Percentiles rank a stretch among this genome's conserved stretches.
phyloP scores from a whole-genome alignment of 331 rosid species.

The Malus hybrid region DNA sequence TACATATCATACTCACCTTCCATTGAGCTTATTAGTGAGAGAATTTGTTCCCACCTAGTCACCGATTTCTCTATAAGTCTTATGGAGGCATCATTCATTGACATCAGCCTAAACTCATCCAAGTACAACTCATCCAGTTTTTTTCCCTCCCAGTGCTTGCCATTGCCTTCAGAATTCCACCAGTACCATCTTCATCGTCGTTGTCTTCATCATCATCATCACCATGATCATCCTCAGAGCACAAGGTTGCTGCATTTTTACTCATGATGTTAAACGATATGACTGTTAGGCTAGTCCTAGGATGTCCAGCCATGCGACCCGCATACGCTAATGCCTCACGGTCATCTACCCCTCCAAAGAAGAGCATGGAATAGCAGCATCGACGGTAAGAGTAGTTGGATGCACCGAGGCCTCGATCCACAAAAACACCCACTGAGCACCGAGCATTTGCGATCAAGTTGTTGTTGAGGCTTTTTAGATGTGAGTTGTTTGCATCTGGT shows the following conservation, averaged over 20 bases:
- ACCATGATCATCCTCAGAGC: not conserved
- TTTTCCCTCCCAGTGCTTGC: not conserved
- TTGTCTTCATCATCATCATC: no score
- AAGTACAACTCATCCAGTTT: conserved; percentile 4
- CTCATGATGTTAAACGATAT: conserved; percentile 5
- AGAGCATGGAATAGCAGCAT: conserved; percentile 11
- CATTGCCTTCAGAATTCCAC: not conserved
- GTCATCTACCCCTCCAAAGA: conserved; percentile 33
- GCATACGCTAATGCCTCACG: conserved; percentile 30
- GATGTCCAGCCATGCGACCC: conserved; percentile 16
- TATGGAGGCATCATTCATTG: not conserved
- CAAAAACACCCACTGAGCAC: conserved; percentile 24
- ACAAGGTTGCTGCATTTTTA: not conserved
- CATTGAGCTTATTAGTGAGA: not conserved
- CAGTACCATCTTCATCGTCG: not conserved
- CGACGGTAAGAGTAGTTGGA: not conserved
- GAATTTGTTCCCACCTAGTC: not conserved
- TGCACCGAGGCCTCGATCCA: conserved; percentile 16
- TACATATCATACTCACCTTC: conserved; percentile 9
- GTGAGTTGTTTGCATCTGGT: not conserved
- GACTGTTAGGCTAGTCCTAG: conserved; percentile 7
- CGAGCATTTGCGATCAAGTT: conserved; percentile 15
- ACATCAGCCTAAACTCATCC: conserved; percentile 3
- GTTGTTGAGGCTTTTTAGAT: conserved; percentile 1
- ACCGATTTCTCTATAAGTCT: not conserved